Evolutionary conservation across 495 filamentous ascomycete genomes (phyloP).

Genomic region (Podospora bellae-mahoneyi): DNA sequence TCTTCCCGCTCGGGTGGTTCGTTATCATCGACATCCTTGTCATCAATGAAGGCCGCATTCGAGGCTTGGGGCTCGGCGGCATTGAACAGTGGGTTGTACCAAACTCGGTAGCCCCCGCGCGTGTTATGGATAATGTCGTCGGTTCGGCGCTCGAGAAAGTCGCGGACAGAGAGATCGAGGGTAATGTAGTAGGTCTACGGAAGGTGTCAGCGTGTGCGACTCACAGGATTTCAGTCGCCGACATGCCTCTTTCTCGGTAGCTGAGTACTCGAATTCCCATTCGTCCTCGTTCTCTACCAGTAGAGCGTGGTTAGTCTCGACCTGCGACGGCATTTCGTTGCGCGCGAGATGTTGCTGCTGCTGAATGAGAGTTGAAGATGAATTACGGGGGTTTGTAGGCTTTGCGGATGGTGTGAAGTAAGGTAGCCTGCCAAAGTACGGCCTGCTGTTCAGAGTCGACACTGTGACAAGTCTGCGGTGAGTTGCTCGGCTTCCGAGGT

Average conservation of each 20-base stretch:
- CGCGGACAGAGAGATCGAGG: conserved; percentile 51
- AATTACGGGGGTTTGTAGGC: background rate
- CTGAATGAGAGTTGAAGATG: background rate
- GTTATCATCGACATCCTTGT: conserved; percentile 35
- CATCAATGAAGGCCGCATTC: conserved; percentile 24
- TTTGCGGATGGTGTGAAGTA: too few species aligned
- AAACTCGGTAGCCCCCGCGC: conserved; percentile 34
- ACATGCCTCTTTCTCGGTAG: conserved; percentile 51
- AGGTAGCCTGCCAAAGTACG: too few species aligned
- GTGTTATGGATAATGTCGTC: conserved; percentile 32
- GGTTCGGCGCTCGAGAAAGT: conserved; percentile 39
- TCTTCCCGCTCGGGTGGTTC: conserved; percentile 30
- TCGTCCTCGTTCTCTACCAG: conserved; percentile 43
- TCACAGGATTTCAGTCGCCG: too few species aligned
- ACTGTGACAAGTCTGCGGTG: background rate
- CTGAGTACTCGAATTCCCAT: conserved; percentile 59
- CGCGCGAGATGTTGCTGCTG: background rate
- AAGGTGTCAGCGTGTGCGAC: background rate
- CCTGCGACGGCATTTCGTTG: background rate
- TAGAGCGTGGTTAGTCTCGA: background rate
- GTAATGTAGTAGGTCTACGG: conserved; percentile 55
- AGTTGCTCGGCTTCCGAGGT: too few species aligned
- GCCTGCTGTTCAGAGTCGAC: background rate
- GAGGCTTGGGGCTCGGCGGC: conserved; percentile 22
- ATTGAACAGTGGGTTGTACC: conserved; percentile 38